Percentiles rank a stretch among this genome's conserved stretches.
These are phyloP conservation scores for Talinum fruticosum DNA, from an alignment of 148 eudicot genomes.

Conservation along the genomic window DNA sequence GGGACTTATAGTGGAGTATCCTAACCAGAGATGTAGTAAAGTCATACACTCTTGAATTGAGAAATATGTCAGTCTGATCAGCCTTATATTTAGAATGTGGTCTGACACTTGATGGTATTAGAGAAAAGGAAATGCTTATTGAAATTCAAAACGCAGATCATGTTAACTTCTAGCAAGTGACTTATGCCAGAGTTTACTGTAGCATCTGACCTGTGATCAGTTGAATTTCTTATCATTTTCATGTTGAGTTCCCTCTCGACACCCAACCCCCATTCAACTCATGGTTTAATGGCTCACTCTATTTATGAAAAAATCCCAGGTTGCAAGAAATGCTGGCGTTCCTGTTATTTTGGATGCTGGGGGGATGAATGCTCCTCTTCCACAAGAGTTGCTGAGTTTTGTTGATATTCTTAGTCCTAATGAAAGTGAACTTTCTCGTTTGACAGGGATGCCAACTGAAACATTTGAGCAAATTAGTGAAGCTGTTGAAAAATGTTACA, in stretches of 20 bases:
- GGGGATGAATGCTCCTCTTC: constrained; percentile 70
- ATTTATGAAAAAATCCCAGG: constrained; percentile 34
- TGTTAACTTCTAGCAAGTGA: neutral
- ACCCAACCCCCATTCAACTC: neutral
- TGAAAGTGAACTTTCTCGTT: constrained; percentile 85
- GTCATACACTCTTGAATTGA: neutral
- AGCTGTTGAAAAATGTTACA: constrained; percentile 68
- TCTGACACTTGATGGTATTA: too few species aligned
- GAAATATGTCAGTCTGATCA: neutral
- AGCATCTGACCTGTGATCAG: too few species aligned
- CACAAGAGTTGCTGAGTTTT: constrained; percentile 44
- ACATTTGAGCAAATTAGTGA: constrained; percentile 65
- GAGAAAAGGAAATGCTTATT: too few species aligned
- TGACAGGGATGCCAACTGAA: constrained; percentile 76
- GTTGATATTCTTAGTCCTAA: constrained; percentile 70
- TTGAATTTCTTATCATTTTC: neutral
- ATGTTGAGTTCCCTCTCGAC: neutral
- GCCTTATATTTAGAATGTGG: too few species aligned
- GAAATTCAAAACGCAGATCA: neutral
- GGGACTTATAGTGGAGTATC: neutral
- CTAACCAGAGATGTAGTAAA: neutral
- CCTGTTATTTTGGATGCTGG: constrained; percentile 77
- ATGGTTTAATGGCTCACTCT: neutral
- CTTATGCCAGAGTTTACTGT: neutral
- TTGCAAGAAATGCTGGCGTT: constrained; percentile 59